These are phyloP conservation scores for Pezicula carpinea DNA, from an alignment of 2,329 filamentous ascomycete species.

Conservation along the genomic window DNA sequence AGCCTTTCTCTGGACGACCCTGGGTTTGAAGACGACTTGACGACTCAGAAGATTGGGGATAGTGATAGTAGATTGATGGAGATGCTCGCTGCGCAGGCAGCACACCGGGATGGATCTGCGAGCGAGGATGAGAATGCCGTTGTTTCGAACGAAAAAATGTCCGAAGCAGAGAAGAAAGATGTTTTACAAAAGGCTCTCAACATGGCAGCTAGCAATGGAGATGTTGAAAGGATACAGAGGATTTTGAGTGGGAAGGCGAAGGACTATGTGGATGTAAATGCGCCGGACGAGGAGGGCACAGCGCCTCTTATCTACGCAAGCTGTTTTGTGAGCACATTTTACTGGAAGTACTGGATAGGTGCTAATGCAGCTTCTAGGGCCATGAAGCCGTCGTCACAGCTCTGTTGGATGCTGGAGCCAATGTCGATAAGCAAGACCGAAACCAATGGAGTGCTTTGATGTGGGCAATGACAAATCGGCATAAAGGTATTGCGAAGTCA, in stretches of 20 bases:
- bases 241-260: conserved; percentile 72
- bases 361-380: conserved; percentile 47
- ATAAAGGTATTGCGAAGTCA: conserved; percentile 92
- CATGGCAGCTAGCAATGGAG: conserved; percentile 95
- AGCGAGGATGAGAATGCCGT: conserved; percentile 79
- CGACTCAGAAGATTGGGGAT: conserved; percentile 56
- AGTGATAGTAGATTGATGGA: conserved; percentile 88
- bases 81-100: conserved; percentile 93
- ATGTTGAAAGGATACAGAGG: conserved; percentile 73
- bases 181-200: conserved; percentile 83
- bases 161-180: conserved; percentile 72
- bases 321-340: conserved; percentile 70
- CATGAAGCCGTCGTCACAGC: conserved; percentile 84
- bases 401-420: conserved; percentile 78
- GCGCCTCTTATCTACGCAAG: conserved; percentile 96
- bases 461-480: conserved; percentile 99
- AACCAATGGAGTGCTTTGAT: conserved; percentile 98
- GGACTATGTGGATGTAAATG: conserved; percentile 77
- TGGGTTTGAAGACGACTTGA: conserved; percentile 59
- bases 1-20: conserved; percentile 79
- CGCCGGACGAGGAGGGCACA: conserved; percentile 88
- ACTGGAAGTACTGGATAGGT: neutral
- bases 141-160: conserved; percentile 66
- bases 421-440: conserved; percentile 89
- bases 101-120: conserved; percentile 67